phyloP scores from a whole-genome alignment of 768 basidiomycete species.

The Lactarius indigo region DNA sequence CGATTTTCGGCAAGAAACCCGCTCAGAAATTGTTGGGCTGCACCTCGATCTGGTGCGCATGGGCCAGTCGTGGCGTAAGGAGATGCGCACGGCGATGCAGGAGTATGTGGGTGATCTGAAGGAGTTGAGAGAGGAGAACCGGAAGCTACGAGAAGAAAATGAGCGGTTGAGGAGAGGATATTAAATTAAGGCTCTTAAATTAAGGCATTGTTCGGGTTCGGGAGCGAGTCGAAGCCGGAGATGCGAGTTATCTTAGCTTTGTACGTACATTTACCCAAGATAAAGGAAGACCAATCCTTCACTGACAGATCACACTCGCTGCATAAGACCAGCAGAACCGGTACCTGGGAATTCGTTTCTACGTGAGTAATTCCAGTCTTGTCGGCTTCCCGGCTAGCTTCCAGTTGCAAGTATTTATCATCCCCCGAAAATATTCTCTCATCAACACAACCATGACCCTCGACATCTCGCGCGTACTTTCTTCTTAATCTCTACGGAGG shows the following conservation, averaged over 20 bases:
- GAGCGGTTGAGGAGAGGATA: conserved; percentile 43
- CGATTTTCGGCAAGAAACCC: conserved; percentile 67
- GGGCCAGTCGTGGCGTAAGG: conserved; percentile 65
- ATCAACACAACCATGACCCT: conserved; percentile 10
- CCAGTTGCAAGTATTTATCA: too few relatives aligned
- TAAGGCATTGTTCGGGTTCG: neutral
- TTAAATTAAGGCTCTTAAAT: conserved; percentile 18
- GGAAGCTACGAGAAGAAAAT: conserved; percentile 64
- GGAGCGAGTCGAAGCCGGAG: neutral
- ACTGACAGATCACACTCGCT: too few relatives aligned
- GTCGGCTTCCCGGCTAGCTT: too few relatives aligned
- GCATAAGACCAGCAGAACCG: too few relatives aligned
- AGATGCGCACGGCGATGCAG: conserved; percentile 58
- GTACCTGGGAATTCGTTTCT: too few relatives aligned
- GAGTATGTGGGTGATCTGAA: conserved; percentile 57
- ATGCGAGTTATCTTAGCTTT: neutral
- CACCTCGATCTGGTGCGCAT: conserved; percentile 71
- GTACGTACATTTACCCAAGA: too few relatives aligned
- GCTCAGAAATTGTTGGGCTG: conserved; percentile 68
- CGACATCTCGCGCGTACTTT: conserved; percentile 23
- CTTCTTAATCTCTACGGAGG: neutral
- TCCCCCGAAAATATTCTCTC: neutral
- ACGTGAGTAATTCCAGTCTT: too few relatives aligned
- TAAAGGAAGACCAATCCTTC: too few relatives aligned
- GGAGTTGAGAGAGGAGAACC: conserved; percentile 44